Evolutionary conservation across 2,329 filamentous ascomycete species (phyloP), one percentile per base, ranked within the genome.

Genomic region (Pseudocercospora fuligena): DNA sequence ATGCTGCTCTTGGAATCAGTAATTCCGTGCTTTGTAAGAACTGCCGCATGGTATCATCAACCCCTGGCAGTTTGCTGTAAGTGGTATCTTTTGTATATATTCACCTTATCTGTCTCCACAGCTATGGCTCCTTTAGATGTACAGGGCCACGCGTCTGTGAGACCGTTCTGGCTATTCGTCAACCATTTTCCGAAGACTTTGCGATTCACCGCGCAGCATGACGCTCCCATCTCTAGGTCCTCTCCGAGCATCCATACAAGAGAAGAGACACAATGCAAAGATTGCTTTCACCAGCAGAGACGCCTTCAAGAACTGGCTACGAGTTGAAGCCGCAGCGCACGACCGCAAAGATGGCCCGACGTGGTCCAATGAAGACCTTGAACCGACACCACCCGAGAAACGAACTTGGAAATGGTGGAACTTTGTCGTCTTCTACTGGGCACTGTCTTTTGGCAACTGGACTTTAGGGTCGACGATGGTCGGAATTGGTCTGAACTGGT

Each of bases 401-500:
- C 63, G 72, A 29, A 72, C 63, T 6, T 72, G 72, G 72, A 51
- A 31, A 29, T 67, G 61, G 63, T 68, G 60, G 58, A 67, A 76
- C 49, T 77, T 73, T 64, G 73, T 77, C 33, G 67, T 72, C 12
- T 77, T 77, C 60, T 74, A 77, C 70, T 76, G 78, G 54, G 78
- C 76, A 0, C 68, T 82, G 33, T 78, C 75, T 16, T 80, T 82
- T 67, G 78, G 77, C 66, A 82, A 82, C 70, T 82, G 80, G 80
- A 81, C 78, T 1, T 64, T 71, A 25, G 80, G 80, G 12, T 76
- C 75, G 60, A 78, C 74, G 19, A 78, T 80, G 78, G 70, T 75
- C 25, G 81, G 80, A 19, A 79, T 82, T 56, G 81, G 81, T 4
- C 73, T 83, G 49, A 82, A 79, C 69, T 83, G 81, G 80, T 82